A percentile compares a stretch with the other conserved stretches of the same genome.
Evolutionary conservation across 2,329 filamentous ascomycete species (phyloP).

Genomic region (Alternaria consortialis): DNA sequence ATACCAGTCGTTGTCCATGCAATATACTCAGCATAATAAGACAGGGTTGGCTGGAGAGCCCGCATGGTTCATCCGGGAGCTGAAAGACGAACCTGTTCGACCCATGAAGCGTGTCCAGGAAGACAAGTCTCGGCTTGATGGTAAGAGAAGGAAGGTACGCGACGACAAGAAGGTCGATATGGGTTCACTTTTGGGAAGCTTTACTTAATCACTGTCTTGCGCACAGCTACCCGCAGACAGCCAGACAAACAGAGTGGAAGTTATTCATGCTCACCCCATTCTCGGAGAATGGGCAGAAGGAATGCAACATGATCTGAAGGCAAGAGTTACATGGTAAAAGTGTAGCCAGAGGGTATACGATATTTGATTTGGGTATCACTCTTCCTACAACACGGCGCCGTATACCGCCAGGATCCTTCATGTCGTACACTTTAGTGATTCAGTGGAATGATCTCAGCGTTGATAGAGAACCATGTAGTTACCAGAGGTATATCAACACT

Average conservation of each 20-base stretch:
- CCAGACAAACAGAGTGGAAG: neutral
- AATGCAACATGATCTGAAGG: conserved; percentile 34
- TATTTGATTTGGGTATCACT: neutral
- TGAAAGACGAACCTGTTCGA: neutral
- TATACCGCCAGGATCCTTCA: neutral
- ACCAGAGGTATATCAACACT: neutral
- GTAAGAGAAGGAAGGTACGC: conserved; percentile 35
- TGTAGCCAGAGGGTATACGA: neutral
- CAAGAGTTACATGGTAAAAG: neutral
- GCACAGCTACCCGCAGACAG: too few species aligned
- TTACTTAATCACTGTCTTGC: conserved; percentile 14
- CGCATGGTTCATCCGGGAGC: conserved; percentile 20
- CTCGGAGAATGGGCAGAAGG: neutral
- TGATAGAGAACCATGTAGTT: too few species aligned
- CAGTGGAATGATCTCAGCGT: too few species aligned
- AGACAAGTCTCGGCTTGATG: conserved; percentile 2
- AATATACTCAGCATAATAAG: conserved; percentile 1
- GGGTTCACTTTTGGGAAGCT: conserved; percentile 31
- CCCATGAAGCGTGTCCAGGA: neutral
- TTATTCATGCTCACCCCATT: neutral
- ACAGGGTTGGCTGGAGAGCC: neutral
- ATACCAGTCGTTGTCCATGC: conserved; percentile 13
- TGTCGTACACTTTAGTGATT: neutral
- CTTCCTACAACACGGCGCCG: neutral
- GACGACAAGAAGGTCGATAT: conserved; percentile 31